A percentile compares a stretch with the other conserved stretches of the same genome.
Evolutionary conservation across 805 yeast species (phyloP).

Genomic region (Yarrowia sp.): DNA sequence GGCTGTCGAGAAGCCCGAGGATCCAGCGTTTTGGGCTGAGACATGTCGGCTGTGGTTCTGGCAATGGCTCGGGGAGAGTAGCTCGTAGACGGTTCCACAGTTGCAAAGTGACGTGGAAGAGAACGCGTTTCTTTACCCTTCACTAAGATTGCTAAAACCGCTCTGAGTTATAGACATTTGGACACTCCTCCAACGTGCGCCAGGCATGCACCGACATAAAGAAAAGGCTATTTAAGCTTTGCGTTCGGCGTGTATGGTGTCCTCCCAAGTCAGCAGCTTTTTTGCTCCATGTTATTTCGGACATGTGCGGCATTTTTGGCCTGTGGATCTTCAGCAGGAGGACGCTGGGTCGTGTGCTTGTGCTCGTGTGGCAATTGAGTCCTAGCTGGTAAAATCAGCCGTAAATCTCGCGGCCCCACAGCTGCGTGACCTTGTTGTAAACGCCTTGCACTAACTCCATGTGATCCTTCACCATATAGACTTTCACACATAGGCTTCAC

Average conservation of each 20-base stretch:
- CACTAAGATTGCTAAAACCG: conserved; percentile 20
- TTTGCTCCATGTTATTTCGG: conserved; percentile 20
- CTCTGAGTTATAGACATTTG: conserved; percentile 19
- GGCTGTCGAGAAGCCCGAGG: conserved; percentile 9
- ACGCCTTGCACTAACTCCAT: conserved; percentile 18
- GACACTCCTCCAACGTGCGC: conserved; percentile 18
- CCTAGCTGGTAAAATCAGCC: too few relatives aligned
- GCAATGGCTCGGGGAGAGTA: background rate
- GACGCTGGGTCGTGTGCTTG: too few relatives aligned
- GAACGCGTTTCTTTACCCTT: conserved; percentile 22
- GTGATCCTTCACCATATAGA: background rate
- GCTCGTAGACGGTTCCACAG: background rate
- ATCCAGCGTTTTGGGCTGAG: conserved; percentile 24
- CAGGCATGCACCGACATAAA: background rate
- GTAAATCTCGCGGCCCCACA: background rate
- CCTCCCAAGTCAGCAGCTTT: conserved; percentile 20
- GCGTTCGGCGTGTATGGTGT: conserved; percentile 17
- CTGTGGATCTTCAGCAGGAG: background rate
- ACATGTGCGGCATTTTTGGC: conserved; percentile 10
- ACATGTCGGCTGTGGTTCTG: background rate
- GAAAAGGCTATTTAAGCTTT: background rate
- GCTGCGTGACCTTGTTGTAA: background rate
- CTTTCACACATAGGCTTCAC: background rate
- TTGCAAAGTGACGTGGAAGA: conserved; percentile 20
- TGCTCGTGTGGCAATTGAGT: too few relatives aligned